Conservation (phyloP, 176 grass and related monocot genomes). For the Musa acuminata region DNA sequence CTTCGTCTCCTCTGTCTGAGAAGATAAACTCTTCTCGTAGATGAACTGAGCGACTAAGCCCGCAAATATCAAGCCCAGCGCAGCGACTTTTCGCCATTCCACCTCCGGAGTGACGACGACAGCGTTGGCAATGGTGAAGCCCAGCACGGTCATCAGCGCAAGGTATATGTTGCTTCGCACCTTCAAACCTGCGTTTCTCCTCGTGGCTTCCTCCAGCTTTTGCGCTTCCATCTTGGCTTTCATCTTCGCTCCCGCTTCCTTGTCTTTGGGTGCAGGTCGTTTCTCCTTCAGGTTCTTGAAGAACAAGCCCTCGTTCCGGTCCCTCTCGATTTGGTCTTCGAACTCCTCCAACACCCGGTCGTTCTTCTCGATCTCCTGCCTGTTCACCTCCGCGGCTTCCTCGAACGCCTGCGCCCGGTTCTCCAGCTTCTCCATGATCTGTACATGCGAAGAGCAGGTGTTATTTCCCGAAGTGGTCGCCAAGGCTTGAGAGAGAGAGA, state of each 20-base stretch:
- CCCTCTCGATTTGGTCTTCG: conserved; percentile 52
- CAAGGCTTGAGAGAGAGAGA: no score
- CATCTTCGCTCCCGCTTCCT: conserved; percentile 22
- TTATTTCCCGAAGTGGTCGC: no score
- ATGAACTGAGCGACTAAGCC: conserved; percentile 39
- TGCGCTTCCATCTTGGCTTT: conserved; percentile 48
- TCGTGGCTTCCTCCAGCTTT: conserved; percentile 45
- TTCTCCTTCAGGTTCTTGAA: conserved; percentile 73
- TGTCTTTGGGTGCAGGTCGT: conserved; percentile 29
- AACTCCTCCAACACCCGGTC: conserved; percentile 79
- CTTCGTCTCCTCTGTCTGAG: conserved; percentile 33
- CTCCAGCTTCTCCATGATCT: conserved; percentile 85
- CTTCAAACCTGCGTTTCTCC: conserved; percentile 50
- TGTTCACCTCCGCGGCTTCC: conserved; percentile 49
- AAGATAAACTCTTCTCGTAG: not conserved
- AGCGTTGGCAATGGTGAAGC: conserved; percentile 50
- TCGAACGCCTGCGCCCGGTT: conserved; percentile 66
- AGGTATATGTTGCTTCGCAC: conserved; percentile 69
- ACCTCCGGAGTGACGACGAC: conserved; percentile 35
- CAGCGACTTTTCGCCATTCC: conserved; percentile 76
- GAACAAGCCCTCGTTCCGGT: conserved; percentile 80
- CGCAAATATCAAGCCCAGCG: conserved; percentile 69
- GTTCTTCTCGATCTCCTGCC: conserved; percentile 79
- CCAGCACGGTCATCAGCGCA: conserved; percentile 67
- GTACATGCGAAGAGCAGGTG: not conserved